Conservation (phyloP, 768 basidiomycete species). For the Russula sp. region DNA sequence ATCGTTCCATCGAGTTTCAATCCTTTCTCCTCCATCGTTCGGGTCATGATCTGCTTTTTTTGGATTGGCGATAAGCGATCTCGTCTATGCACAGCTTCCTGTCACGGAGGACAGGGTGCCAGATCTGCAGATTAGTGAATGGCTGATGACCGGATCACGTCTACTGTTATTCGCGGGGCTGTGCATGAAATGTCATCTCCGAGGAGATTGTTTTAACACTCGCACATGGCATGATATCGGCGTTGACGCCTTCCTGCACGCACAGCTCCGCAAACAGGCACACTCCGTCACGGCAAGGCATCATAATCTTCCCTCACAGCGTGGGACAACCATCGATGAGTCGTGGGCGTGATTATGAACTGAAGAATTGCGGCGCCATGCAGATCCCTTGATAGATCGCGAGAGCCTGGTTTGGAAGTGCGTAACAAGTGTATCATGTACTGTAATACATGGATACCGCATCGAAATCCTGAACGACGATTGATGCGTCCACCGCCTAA, state of each 20-base stretch:
- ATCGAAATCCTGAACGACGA: background rate
- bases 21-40: background rate
- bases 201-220: no score
- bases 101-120: background rate
- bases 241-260: background rate
- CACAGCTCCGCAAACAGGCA: background rate
- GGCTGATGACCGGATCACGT: background rate
- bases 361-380: background rate
- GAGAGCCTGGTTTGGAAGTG: no score
- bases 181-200: background rate
- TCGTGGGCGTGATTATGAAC: background rate
- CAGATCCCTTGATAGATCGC: background rate
- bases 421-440: background rate
- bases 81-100: background rate
- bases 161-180: background rate
- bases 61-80: background rate
- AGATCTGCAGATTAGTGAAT: background rate
- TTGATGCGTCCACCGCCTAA: no score
- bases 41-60: conserved; percentile 1
- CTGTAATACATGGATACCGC: background rate
- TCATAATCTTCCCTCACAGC: background rate
- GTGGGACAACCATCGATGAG: background rate
- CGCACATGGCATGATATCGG: no score
- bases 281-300: background rate
- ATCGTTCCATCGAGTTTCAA: no score